phyloP scores from a whole-genome alignment of 257 asterid genomes.

The Voacanga thouarsii region DNA sequence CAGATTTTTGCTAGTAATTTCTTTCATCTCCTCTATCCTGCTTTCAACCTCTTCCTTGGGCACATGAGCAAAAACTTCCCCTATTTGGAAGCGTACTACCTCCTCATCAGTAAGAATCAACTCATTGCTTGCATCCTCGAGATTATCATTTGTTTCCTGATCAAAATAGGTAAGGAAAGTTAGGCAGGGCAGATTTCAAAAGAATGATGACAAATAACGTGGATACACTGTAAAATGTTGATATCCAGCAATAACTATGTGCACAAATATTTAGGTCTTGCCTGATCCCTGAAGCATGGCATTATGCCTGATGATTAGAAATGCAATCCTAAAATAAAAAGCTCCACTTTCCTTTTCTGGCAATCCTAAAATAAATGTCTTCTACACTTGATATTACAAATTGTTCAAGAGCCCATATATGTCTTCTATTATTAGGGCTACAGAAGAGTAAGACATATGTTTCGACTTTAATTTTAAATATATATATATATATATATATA shows the following conservation, averaged over 20 bases:
- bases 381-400: neutral
- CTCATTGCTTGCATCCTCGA: conserved; percentile 93
- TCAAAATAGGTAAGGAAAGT: conserved; percentile 1
- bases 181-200: neutral
- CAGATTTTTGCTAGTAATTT: conserved; percentile 60
- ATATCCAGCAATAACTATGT: neutral
- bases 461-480: neutral
- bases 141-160: conserved; percentile 76
- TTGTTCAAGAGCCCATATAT: neutral
- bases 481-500: no score
- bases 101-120: conserved; percentile 87
- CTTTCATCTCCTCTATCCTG: conserved; percentile 75
- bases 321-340: neutral
- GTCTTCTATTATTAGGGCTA: neutral
- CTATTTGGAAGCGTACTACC: conserved; percentile 80
- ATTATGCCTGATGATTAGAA: neutral
- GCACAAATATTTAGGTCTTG: neutral
- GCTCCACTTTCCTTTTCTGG: neutral
- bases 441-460: neutral
- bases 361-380: no score
- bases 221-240: neutral
- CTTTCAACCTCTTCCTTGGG: conserved; percentile 81
- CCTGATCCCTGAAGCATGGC: neutral
- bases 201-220: neutral
- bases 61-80: conserved; percentile 86